Base-by-base conservation (phyloP, 176 grass and related monocot genomes). In the Stipa capillata region DNA sequence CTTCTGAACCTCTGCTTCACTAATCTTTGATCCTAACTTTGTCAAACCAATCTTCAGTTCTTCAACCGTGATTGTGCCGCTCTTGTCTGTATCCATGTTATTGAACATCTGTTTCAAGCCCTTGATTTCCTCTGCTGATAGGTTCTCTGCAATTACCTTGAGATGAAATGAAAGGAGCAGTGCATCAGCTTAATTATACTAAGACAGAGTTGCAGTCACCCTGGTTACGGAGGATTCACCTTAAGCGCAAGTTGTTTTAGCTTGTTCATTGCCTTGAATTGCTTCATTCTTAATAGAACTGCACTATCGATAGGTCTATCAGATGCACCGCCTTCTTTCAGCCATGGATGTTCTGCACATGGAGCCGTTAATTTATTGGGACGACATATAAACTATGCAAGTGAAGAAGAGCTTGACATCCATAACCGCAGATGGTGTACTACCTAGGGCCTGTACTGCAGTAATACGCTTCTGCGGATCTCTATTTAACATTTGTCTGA, bases 181-280 rank as follows among this genome's bases (percentile, higher is more conserved):
- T 37, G 5, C 3, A 15, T 88, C 23, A 87, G 32, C 15, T 76
- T 29, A 63, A 64, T 34, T 40, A 67, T 39, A 8, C 35, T 2
- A 41, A 47, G 5, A 23, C 60, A 62, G 64, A 73, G 6, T 5
- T 31, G 65, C 4, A 72, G 16, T 35, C 42, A 63, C 45, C 39
- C 34, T 10, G 53, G 24, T 61, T 70, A 42, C 65, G 78, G 68
- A 74, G 8, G 64, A 73, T 69, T 69, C 31, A 97, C 94, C 94
- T 92, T 90, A 31, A 97, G 82, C 13, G 94, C 91, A 32, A 97
- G 60, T 74, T 92, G 93, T 85, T 97, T 97, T 52, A 94, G 82
- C 64, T 94, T 94, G 89, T 94, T 97, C 84, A 93, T 97, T 73
- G 87, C 94, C 41, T 80, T 88, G 74, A 97, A 97, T 77, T 92